phyloP scores from a whole-genome alignment of 768 basidiomycete genomes.

The Gymnopilus junonius region DNA sequence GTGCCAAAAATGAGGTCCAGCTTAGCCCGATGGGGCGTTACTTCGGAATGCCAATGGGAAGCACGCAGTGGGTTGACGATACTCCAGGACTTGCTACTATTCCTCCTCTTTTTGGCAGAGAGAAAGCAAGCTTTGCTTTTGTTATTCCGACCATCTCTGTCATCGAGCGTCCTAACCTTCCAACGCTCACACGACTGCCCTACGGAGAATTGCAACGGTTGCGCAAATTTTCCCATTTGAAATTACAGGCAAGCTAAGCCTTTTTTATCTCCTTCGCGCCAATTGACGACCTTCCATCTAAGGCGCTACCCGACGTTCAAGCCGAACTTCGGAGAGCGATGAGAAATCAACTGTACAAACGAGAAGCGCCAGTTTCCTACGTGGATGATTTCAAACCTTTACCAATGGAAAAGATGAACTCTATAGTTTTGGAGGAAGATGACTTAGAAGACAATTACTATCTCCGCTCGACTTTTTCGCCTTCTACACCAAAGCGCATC shows the following conservation, averaged over 20 bases:
- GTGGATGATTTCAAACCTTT: constrained; percentile 12
- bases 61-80: constrained; percentile 30
- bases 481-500: constrained; percentile 4
- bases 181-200: constrained; percentile 21
- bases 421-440: constrained; percentile 4
- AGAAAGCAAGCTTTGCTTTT: constrained; percentile 32
- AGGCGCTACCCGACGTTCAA: constrained; percentile 7
- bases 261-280: not conserved
- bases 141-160: constrained; percentile 33
- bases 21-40: constrained; percentile 30
- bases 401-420: constrained; percentile 2
- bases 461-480: constrained; percentile 2
- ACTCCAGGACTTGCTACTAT: constrained; percentile 30
- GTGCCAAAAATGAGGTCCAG: constrained; percentile 24
- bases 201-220: constrained; percentile 31
- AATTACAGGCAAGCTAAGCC: constrained; percentile 9
- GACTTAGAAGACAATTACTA: constrained; percentile 10
- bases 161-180: constrained; percentile 16
- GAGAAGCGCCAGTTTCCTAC: not conserved
- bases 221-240: constrained; percentile 10
- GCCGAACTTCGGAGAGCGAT: constrained; percentile 4
- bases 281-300: not conserved
- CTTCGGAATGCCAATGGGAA: constrained; percentile 41
- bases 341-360: not conserved
- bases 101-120: constrained; percentile 29